Evolutionary conservation across 2,329 filamentous ascomycete genomes (phyloP), one percentile per base, ranked within the genome.

Genomic region (Harringtonia lauricola): DNA sequence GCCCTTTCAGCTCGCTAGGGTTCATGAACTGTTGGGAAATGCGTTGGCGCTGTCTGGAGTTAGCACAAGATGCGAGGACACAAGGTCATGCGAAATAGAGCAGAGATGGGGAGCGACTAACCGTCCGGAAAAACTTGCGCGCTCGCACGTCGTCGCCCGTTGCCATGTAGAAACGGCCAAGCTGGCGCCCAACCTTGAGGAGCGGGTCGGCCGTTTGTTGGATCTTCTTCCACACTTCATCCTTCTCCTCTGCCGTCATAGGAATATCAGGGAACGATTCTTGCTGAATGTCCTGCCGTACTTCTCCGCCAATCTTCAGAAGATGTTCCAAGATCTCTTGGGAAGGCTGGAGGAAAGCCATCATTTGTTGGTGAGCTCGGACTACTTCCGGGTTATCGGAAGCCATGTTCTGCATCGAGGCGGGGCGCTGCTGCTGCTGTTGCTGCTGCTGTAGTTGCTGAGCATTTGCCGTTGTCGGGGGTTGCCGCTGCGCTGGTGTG

Each of bases 21-120:
- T 76, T 70, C 5, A 56, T 53, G 47, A 76, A 80, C 52, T 81
- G 76, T 36, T 64, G 66, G 1, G 66, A 51, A 28, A 80, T 61
- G 12, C 71, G 72, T 24, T 66, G 58, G 47, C 74, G 71, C 74
- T 80, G 15, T 52, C 34, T 9, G 29, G 3, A 15, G 26, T 39
- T 22, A 26, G 22, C 13, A n/a, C n/a, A n/a, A n/a, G n/a, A n/a
- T n/a, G n/a, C n/a, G n/a, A n/a, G n/a, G n/a, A n/a, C n/a, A n/a
- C 10, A 33, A n/a, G 3, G 15, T 12, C 14, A 31, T n/a, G n/a
- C n/a, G 8, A 14, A 36, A 40, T 21, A 14, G 30, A 14, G n/a
- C 12, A 21, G 13, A 19, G 2, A 37, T 24, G 39, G 15, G 14
- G 19, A 31, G 21, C 2, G 39, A 65, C 71, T 64, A 61, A 76